A percentile compares a stretch with the other conserved stretches of the same genome.
These are phyloP conservation scores for Leptographium flavum DNA, from an alignment of 2,329 filamentous ascomycete genomes.

Conservation along the genomic window DNA sequence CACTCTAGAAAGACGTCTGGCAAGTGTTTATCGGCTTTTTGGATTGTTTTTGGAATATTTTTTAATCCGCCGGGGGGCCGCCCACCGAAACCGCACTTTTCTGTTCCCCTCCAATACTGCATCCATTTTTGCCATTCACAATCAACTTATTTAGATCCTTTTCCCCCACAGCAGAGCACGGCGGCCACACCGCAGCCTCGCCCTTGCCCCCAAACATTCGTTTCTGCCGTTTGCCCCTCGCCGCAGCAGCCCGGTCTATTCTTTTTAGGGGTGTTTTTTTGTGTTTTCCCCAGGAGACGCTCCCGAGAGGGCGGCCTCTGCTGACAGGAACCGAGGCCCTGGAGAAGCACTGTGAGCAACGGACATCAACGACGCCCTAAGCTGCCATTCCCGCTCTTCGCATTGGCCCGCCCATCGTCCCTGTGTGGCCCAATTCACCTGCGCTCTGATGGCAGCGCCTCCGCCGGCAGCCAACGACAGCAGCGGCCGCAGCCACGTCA, in stretches of 20 bases:
- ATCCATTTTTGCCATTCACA: constrained; percentile 1
- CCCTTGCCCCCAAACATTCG: not conserved
- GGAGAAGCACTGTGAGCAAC: too few species aligned
- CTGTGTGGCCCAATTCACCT: not conserved
- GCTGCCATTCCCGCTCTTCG: not conserved
- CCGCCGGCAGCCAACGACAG: constrained; percentile 3
- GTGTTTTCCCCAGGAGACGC: not conserved
- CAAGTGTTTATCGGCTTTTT: not conserved
- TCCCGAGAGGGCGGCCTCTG: not conserved
- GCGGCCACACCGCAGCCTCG: not conserved
- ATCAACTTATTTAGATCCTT: not conserved
- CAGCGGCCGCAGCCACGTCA: not conserved
- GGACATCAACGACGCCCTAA: too few species aligned
- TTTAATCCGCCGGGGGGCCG: not conserved
- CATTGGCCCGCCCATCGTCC: not conserved
- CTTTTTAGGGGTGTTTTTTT: not conserved
- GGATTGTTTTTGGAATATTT: not conserved
- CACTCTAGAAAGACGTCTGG: not conserved
- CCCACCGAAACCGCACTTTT: constrained; percentile 2
- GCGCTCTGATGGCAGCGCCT: constrained; percentile 8
- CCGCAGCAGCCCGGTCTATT: too few species aligned
- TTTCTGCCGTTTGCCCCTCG: not conserved
- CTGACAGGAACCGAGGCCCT: too few species aligned
- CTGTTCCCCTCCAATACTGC: not conserved
- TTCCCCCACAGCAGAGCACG: not conserved